Conservation (phyloP, 805 yeast genomes). For the Debaryomyces tyrocola region DNA sequence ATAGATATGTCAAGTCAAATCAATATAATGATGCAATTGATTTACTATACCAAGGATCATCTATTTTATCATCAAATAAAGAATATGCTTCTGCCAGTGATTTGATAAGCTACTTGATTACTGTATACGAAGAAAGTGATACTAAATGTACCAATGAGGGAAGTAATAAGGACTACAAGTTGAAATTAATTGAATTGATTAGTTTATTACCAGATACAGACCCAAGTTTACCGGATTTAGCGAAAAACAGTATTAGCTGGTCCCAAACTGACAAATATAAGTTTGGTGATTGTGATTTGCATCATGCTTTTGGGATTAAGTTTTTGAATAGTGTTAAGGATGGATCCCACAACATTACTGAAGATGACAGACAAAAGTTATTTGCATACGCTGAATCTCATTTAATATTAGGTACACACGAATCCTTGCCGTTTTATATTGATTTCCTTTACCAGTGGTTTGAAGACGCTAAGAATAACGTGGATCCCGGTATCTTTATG, state of each 20-base stretch:
- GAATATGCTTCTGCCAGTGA: constrained; percentile 85
- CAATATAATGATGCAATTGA: constrained; percentile 73
- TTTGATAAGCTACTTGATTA: constrained; percentile 68
- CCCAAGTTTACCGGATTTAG: constrained; percentile 58
- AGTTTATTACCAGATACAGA: constrained; percentile 44
- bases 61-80: constrained; percentile 62
- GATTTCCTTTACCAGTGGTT: constrained; percentile 48
- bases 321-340: constrained; percentile 42
- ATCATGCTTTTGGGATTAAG: constrained; percentile 70
- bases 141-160: constrained; percentile 27
- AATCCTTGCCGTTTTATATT: constrained; percentile 40
- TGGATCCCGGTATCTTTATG: constrained; percentile 38
- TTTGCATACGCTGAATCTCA: constrained; percentile 73
- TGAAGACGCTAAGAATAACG: constrained; percentile 20
- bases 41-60: constrained; percentile 68
- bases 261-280: constrained; percentile 47
- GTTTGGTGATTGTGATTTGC: constrained; percentile 75
- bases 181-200: constrained; percentile 48
- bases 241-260: constrained; percentile 70
- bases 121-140: constrained; percentile 57
- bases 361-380: constrained; percentile 36
- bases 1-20: constrained; percentile 71
- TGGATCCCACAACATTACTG: constrained; percentile 11
- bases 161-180: constrained; percentile 41
- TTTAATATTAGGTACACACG: constrained; percentile 64